Base-by-base conservation (phyloP, 129 eudicot genomes). In the Oenanthe sinensis region DNA sequence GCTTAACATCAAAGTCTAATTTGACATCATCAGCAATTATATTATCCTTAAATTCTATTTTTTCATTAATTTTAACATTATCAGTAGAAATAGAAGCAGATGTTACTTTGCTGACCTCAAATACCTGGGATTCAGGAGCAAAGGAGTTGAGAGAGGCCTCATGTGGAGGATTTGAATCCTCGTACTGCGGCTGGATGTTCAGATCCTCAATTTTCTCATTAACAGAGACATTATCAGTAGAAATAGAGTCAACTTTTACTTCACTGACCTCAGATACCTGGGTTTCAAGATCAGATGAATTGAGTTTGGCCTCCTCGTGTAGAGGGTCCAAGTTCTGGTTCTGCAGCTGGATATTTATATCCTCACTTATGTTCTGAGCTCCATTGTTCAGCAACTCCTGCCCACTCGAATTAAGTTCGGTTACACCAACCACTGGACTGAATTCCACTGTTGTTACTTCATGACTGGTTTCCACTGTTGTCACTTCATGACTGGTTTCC, bases 221-320 rank as follows among this genome's bases (percentile, higher is more conserved):
- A 88, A 83, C 81, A 52, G 96, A 71, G 81, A 85, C 77, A 91
- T 90, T 83, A 84, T 88, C 92, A 84, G 87, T 81, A 85, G 96
- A 85, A 89, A 87, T 86, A 88, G 88, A 87, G 84, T 94, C 91
- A 91, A 88, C 81, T 82, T 78, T 81, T 91, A 89, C 89, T 85
- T 84, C 85, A 92, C 85, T 88, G 96, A 88, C 92, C 90, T 91
- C 96, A 87, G 79, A 83, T 87, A 94, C 96, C 97, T 91, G 98
- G 85, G 82, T 76, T 82, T 82, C 62, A 81, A 81, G 78, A 80
- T 85, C 88, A 77, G 89, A 81, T 30, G 85, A 72, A 63, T 81
- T 77, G 79, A 76, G 77, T 79, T 79, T 78, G n/a, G 78, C 81
- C 69, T 71, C 87, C 71, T 82, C 84, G 46, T 65, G 79, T 75